These are phyloP conservation scores for Prosopis cineraria DNA, from an alignment of 306 rosid genomes.

Conservation along the genomic window DNA sequence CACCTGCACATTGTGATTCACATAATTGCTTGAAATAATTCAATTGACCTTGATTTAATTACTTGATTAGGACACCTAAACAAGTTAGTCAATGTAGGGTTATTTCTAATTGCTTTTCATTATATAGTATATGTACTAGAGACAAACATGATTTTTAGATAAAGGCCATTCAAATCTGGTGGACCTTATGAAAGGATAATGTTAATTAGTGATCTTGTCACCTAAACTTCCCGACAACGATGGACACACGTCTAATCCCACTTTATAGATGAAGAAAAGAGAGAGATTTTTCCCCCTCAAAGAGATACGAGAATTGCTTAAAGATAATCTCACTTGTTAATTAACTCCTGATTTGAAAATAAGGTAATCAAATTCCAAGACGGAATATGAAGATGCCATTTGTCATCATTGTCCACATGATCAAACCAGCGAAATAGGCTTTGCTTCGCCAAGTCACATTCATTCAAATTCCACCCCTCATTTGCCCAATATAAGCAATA, in stretches of 20 bases:
- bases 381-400: conserved; percentile 3
- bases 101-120: conserved; percentile 15
- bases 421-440: not conserved
- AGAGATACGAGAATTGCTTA: not conserved
- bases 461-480: too few relatives aligned
- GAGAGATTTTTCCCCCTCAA: conserved; percentile 24
- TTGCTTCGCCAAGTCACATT: not conserved
- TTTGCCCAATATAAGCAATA: too few relatives aligned
- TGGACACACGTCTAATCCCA: conserved; percentile 38
- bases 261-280: conserved; percentile 12
- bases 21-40: conserved; percentile 7
- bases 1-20: conserved; percentile 1
- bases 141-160: conserved; percentile 26
- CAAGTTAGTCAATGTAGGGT: conserved; percentile 33
- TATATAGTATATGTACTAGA: not conserved
- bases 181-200: conserved; percentile 31
- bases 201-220: conserved; percentile 28
- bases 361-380: not conserved
- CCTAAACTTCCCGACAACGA: conserved; percentile 23
- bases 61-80: conserved; percentile 22
- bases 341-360: conserved; percentile 31
- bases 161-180: conserved; percentile 13
- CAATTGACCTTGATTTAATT: conserved; percentile 35
- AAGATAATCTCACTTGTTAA: conserved; percentile 19
- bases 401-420: conserved; percentile 5